A percentile compares a stretch with the other conserved stretches of the same genome.
Conservation (phyloP, 202 grass and related monocot genomes). For the Setaria viridis region DNA sequence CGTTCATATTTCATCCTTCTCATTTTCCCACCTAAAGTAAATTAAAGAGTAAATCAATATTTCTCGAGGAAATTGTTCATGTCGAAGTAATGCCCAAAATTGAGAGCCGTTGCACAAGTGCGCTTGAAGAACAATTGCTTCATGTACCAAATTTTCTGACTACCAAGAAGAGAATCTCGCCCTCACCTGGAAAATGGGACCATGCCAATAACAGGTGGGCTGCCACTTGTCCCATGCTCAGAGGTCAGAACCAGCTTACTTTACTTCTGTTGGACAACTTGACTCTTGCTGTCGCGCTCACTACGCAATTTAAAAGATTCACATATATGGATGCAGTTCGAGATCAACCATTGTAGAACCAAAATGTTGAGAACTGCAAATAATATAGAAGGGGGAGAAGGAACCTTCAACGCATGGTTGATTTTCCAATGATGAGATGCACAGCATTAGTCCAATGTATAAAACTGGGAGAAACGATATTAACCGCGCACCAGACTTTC, state of each 20-base stretch:
- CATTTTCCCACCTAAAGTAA: background rate
- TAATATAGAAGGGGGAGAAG: background rate
- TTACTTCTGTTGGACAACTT: background rate
- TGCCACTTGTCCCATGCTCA: background rate
- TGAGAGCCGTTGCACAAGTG: no score
- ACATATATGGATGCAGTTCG: no score
- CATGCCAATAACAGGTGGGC: background rate
- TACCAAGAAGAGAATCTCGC: background rate
- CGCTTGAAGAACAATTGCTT: background rate
- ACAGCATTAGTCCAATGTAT: slow-evolving; percentile 1
- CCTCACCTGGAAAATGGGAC: background rate
- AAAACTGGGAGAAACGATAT: slow-evolving; percentile 9
- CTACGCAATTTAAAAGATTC: background rate
- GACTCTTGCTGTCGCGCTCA: background rate
- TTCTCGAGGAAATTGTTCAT: background rate
- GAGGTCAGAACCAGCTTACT: background rate
- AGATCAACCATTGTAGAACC: background rate
- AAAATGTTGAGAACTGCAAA: background rate
- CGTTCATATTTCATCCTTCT: background rate
- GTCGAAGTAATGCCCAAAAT: background rate
- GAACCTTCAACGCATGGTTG: background rate
- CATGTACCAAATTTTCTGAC: background rate
- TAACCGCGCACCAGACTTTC: background rate
- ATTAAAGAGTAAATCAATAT: background rate
- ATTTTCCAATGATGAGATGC: slow-evolving; percentile 10